phyloP scores from a whole-genome alignment of 306 rosid genomes.

The Ormosia semicastrata region DNA sequence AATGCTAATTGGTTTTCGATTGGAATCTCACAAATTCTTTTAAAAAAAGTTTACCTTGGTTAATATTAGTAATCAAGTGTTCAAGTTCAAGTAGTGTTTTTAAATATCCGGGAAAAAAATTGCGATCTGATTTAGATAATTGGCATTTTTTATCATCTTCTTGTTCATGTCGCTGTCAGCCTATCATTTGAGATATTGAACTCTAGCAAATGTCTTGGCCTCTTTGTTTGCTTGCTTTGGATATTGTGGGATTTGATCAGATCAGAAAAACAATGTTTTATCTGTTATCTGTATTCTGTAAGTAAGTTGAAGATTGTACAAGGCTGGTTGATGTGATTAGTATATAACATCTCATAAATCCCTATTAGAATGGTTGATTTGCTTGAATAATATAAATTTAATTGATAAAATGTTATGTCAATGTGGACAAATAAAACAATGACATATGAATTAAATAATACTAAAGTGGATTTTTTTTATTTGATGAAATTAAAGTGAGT shows the following conservation, averaged over 20 bases:
- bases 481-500: no score
- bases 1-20: no score
- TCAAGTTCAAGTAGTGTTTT: not conserved
- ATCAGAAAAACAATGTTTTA: not conserved
- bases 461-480: no score
- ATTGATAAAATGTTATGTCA: no score
- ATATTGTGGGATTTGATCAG: no score
- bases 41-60: not conserved
- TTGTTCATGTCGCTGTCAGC: not conserved
- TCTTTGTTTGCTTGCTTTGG: slow-evolving; percentile 4
- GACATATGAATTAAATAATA: no score
- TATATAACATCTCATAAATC: not conserved
- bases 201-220: not conserved
- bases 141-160: slow-evolving; percentile 9
- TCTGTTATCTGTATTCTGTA: not conserved
- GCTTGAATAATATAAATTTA: not conserved
- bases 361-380: not conserved
- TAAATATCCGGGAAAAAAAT: no score
- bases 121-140: not conserved
- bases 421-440: no score
- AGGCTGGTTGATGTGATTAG: not conserved
- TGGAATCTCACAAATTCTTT: no score
- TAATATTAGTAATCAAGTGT: not conserved
- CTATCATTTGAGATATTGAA: not conserved
- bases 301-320: not conserved